Percentiles rank a stretch among this genome's conserved stretches.
phyloP scores from a whole-genome alignment of 371 early-diverging fungal genomes.

The Vittaforma corneae region DNA sequence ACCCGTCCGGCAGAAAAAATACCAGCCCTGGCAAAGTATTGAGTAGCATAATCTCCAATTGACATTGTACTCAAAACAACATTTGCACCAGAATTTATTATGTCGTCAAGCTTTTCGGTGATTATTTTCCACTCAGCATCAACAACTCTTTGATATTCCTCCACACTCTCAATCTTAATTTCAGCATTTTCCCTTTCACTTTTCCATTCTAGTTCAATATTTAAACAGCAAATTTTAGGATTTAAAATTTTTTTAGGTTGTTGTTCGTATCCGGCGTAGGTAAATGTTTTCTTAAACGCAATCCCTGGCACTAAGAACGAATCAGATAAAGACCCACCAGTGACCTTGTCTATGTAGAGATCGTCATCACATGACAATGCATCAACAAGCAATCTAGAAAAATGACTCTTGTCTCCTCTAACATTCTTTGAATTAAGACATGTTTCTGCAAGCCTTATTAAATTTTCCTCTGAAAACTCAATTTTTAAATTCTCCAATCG shows the following conservation, averaged over 20 bases:
- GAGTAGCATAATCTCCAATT: conserved; percentile 98
- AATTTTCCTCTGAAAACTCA: conserved; percentile 63
- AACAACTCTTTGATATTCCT: conserved; percentile 93
- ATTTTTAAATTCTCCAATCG: conserved; percentile 27
- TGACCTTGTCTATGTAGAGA: conserved; percentile 63
- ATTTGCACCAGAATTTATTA: conserved; percentile 89
- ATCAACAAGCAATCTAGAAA: conserved; percentile 94
- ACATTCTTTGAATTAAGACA: conserved; percentile 95
- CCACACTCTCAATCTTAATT: conserved; percentile 82
- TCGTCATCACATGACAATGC: conserved; percentile 74
- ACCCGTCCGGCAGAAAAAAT: conserved; percentile 99
- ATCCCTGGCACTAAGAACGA: conserved; percentile 88
- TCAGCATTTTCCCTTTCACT: conserved; percentile 99
- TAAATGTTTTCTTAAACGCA: conserved; percentile 98
- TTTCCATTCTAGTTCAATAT: conserved; percentile 96
- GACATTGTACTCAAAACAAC: conserved; percentile 93
- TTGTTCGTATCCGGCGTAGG: conserved; percentile 99
- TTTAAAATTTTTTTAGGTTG: conserved; percentile 88
- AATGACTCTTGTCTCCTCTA: conserved; percentile 84
- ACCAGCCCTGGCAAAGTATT: conserved; percentile 97
- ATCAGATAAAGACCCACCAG: conserved; percentile 92
- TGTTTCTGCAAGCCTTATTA: conserved; percentile 87
- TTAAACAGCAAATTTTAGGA: conserved; percentile 82
- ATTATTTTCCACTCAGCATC: conserved; percentile 99
- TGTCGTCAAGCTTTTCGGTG: conserved; percentile 88